These are phyloP conservation scores for Malus fusca DNA, from an alignment of 306 rosid genomes.

Conservation along the genomic window DNA sequence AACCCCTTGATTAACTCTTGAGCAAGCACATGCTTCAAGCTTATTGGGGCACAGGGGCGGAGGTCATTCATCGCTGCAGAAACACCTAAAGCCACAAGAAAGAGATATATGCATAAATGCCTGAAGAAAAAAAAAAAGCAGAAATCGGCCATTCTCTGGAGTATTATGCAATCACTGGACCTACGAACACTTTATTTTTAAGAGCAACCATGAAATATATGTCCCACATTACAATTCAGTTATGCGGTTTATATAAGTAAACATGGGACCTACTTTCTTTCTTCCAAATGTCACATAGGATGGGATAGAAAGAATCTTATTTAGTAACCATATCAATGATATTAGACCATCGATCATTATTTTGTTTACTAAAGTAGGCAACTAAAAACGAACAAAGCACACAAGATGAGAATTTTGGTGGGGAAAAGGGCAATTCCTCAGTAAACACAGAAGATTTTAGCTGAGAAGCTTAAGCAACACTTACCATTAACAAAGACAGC, in stretches of 20 bases:
- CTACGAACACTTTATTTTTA: background rate
- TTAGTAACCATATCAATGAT: no score
- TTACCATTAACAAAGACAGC: slow-evolving; percentile 96
- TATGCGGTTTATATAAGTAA: background rate
- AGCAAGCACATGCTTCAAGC: slow-evolving; percentile 76
- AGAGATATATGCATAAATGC: slow-evolving; percentile 1
- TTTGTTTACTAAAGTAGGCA: background rate
- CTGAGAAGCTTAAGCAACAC: slow-evolving; percentile 19
- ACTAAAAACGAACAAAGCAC: background rate
- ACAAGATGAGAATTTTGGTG: background rate
- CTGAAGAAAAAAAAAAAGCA: background rate
- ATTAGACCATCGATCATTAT: background rate
- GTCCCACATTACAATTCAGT: background rate
- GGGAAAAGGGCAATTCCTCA: background rate
- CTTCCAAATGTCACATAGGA: background rate
- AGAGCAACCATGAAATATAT: background rate
- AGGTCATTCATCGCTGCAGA: slow-evolving; percentile 95
- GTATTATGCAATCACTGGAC: background rate
- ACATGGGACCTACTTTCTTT: background rate
- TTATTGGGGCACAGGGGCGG: slow-evolving; percentile 92
- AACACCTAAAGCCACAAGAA: slow-evolving; percentile 65
- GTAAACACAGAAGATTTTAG: background rate
- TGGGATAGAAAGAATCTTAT: background rate
- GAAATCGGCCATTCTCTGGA: background rate
- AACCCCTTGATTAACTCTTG: slow-evolving; percentile 80